Conservation (phyloP, 1,284 basidiomycete genomes). For the Pisolithus thermaeus region DNA sequence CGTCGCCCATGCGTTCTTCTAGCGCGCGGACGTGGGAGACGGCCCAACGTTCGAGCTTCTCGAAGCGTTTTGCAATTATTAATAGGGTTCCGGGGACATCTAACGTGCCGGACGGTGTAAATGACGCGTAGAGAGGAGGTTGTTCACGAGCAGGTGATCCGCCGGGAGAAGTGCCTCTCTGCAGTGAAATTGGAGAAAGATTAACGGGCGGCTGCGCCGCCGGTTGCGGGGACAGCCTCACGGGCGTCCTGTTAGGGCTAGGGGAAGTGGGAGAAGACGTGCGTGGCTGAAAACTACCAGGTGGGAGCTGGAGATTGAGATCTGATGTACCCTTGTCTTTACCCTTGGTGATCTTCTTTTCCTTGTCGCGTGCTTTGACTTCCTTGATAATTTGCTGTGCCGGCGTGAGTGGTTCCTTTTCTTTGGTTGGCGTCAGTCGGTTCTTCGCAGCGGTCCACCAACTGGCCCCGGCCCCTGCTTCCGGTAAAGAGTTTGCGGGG, state of each 20-base stretch:
- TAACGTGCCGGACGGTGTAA: conserved; percentile 59
- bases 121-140: conserved; percentile 69
- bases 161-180: conserved; percentile 34
- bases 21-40: conserved; percentile 75
- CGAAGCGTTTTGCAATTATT: conserved; percentile 42
- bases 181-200: conserved; percentile 29
- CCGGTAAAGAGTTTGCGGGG: conserved; percentile 57
- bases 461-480: conserved; percentile 31
- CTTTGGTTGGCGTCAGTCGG: conserved; percentile 70
- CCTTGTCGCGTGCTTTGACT: conserved; percentile 60
- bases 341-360: conserved; percentile 43
- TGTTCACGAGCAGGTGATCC: conserved; percentile 56
- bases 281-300: conserved; percentile 29
- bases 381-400: conserved; percentile 75
- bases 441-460: conserved; percentile 73
- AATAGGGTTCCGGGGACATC: conserved; percentile 68
- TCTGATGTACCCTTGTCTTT: conserved; percentile 48
- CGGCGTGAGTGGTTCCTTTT: conserved; percentile 64
- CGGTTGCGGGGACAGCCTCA: conserved; percentile 46
- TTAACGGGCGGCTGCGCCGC: conserved; percentile 23
- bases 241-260: conserved; percentile 50
- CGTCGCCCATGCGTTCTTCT: conserved; percentile 79
- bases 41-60: conserved; percentile 82
- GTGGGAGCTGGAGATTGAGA: conserved; percentile 47
- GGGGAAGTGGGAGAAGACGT: conserved; percentile 51